These are phyloP conservation scores for Lithohypha guttulata DNA, from an alignment of 2,329 filamentous ascomycete species.

Conservation along the genomic window DNA sequence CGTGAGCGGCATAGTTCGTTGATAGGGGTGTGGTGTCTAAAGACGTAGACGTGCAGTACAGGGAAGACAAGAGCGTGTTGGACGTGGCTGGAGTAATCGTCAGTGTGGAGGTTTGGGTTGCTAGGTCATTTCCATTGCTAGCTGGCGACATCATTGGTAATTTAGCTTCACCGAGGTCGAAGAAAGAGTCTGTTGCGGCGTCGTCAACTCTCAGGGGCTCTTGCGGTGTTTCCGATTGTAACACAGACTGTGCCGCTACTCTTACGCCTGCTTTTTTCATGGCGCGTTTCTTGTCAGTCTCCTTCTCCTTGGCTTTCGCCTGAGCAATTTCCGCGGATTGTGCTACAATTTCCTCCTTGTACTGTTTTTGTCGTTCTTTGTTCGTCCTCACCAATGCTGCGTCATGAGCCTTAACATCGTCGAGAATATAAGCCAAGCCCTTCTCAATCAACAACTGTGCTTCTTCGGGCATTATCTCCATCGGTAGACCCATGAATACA, in stretches of 20 bases:
- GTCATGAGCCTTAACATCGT: slow-evolving; percentile 64
- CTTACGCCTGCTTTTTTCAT: slow-evolving; percentile 31
- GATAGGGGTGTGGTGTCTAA: slow-evolving; percentile 28
- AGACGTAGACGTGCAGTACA: slow-evolving; percentile 19
- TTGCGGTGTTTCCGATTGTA: background rate
- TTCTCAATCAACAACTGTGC: slow-evolving; percentile 68
- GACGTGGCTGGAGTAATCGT: slow-evolving; percentile 43
- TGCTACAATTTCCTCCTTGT: slow-evolving; percentile 47
- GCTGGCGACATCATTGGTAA: background rate
- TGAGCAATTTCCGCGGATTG: slow-evolving; percentile 43
- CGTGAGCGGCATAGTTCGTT: slow-evolving; percentile 55
- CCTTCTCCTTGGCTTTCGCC: slow-evolving; percentile 37
- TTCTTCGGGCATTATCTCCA: slow-evolving; percentile 88
- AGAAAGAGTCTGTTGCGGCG: slow-evolving; percentile 1
- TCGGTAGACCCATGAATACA: slow-evolving; percentile 76
- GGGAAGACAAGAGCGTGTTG: slow-evolving; percentile 30
- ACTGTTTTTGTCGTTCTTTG: slow-evolving; percentile 49
- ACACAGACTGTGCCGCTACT: no score
- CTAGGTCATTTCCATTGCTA: slow-evolving; percentile 6
- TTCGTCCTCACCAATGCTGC: slow-evolving; percentile 50
- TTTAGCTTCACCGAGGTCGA: slow-evolving; percentile 4
- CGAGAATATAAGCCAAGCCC: slow-evolving; percentile 65
- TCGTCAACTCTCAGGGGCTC: background rate
- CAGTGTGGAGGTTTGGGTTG: slow-evolving; percentile 12
- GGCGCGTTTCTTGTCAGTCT: slow-evolving; percentile 39